A percentile compares a stretch with the other conserved stretches of the same genome.
Evolutionary conservation across 345 rosid species (phyloP).

Genomic region (Zanthoxylum bungeanum): DNA sequence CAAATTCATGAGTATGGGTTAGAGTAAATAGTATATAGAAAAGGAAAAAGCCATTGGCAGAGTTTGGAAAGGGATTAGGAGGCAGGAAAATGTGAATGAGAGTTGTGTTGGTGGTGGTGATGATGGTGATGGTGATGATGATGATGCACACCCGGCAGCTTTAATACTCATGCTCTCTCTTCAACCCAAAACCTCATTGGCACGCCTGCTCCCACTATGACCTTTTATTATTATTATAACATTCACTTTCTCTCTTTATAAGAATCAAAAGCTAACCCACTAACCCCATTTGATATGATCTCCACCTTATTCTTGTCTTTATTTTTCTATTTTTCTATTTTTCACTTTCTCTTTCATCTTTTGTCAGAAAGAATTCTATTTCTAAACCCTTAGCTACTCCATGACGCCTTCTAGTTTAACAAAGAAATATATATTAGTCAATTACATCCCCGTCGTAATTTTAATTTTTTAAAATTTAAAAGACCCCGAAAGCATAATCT

Average conservation of each 20-base stretch:
- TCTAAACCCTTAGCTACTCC: constrained; percentile 23
- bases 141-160: constrained; percentile 99
- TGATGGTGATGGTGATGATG: constrained; percentile 58
- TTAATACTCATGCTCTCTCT: constrained; percentile 34
- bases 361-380: constrained; percentile 35
- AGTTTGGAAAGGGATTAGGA: constrained; percentile 66
- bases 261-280: constrained; percentile 53
- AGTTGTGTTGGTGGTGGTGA: constrained; percentile 14
- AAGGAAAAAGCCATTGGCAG: constrained; percentile 43
- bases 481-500: constrained; percentile 14
- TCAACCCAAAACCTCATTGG: constrained; percentile 32
- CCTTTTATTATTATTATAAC: constrained; percentile 19
- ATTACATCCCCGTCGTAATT: background rate
- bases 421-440: constrained; percentile 21
- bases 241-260: constrained; percentile 22
- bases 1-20: constrained; percentile 15
- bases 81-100: constrained; percentile 55
- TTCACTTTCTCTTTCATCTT: constrained; percentile 23
- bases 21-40: constrained; percentile 12
- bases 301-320: constrained; percentile 8
- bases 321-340: constrained; percentile 9
- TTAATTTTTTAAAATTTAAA: background rate
- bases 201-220: constrained; percentile 73
- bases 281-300: constrained; percentile 19
- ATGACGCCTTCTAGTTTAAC: constrained; percentile 8